Conservation (phyloP, 768 basidiomycete species). For the Lentinula sp. region DNA sequence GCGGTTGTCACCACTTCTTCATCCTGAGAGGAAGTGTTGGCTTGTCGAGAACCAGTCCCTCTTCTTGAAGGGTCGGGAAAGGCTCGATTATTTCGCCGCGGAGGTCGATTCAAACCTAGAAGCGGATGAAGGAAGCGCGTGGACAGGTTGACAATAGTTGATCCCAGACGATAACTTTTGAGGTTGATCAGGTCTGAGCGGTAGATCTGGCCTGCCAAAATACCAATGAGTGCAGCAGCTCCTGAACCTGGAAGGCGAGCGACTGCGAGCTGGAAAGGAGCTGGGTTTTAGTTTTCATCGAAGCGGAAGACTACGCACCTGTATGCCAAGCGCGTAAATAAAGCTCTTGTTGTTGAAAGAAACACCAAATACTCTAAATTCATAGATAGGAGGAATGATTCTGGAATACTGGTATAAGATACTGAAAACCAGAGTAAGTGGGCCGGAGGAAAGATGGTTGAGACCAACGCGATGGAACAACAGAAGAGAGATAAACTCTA, state of each 20-base stretch:
- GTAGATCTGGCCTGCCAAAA: conserved; percentile 71
- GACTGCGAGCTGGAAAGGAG: conserved; percentile 50
- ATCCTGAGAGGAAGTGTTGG: conserved; percentile 22
- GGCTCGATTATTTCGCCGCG: conserved; percentile 66
- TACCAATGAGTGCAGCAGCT: conserved; percentile 54
- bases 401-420: conserved; percentile 80
- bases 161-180: conserved; percentile 75
- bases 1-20: conserved; percentile 67
- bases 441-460: conserved; percentile 72
- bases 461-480: conserved; percentile 61
- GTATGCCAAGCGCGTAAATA: conserved; percentile 62
- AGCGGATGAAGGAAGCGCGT: conserved; percentile 58
- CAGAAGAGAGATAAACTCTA: conserved; percentile 63
- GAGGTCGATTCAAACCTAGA: conserved; percentile 56
- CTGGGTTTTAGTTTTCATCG: neutral
- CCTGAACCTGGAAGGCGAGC: conserved; percentile 63
- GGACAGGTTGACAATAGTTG: conserved; percentile 46
- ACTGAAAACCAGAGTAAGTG: conserved; percentile 70
- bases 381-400: conserved; percentile 71
- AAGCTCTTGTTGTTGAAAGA: conserved; percentile 73
- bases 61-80: conserved; percentile 48
- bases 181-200: conserved; percentile 77
- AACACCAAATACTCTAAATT: conserved; percentile 69
- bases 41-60: conserved; percentile 5
- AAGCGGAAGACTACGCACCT: conserved; percentile 39